These are phyloP conservation scores for Cladophialophora carrionii DNA, from an alignment of 2,329 filamentous ascomycete genomes.

Conservation along the genomic window DNA sequence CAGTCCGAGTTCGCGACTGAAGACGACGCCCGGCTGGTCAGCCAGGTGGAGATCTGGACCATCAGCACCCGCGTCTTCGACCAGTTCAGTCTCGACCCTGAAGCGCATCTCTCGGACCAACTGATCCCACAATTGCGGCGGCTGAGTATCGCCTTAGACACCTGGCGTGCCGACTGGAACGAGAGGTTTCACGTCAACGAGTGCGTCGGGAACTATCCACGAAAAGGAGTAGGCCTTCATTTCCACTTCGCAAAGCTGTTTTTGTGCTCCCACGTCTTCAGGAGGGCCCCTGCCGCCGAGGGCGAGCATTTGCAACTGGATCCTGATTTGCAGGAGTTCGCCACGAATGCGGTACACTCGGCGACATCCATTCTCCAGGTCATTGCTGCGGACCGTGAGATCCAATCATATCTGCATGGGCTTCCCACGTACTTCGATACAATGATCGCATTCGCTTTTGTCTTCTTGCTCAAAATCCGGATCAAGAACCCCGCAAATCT, in stretches of 20 bases:
- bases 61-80: conserved; percentile 60
- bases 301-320: conserved; percentile 41
- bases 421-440: conserved; percentile 51
- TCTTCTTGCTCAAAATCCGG: conserved; percentile 50
- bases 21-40: conserved; percentile 60
- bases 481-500: conserved; percentile 43
- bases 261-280: conserved; percentile 51
- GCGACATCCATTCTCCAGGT: conserved; percentile 53
- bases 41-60: conserved; percentile 62
- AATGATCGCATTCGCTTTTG: conserved; percentile 52
- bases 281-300: conserved; percentile 40
- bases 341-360: conserved; percentile 53
- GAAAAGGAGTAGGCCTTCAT: conserved; percentile 56
- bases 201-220: conserved; percentile 55
- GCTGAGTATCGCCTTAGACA: conserved; percentile 53
- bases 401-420: conserved; percentile 54
- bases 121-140: conserved; percentile 49
- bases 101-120: conserved; percentile 57
- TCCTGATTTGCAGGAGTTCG: conserved; percentile 50
- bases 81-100: conserved; percentile 61
- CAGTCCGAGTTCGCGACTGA: conserved; percentile 55
- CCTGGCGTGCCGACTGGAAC: conserved; percentile 57
- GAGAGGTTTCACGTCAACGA: conserved; percentile 52
- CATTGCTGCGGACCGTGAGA: conserved; percentile 53
- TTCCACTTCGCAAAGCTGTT: conserved; percentile 59